Base-by-base conservation (phyloP, 306 rosid genomes). In the Vigna radiata region DNA sequence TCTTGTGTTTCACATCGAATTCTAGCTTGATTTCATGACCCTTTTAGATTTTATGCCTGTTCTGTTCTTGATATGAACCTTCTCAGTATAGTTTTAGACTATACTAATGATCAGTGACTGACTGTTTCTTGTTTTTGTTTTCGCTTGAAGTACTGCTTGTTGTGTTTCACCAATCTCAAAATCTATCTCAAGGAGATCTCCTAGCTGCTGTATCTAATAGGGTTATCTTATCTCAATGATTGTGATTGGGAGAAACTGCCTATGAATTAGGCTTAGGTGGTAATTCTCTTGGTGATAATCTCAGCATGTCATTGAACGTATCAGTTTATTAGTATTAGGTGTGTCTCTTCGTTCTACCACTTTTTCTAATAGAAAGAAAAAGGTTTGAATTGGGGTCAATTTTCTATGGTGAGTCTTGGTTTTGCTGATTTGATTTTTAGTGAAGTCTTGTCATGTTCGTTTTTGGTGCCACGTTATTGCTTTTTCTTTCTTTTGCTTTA, bases 401-500 rank as follows among this genome's bases (percentile, higher is more conserved):
- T 74, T 75, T 69, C 44, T 44, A 10, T 44, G 7, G 19, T 48
- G 75, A 63, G 46, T 36, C 25, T 54, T 16, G 31, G 41, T 72
- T 71, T 31, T 76, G 78, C 56, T 69, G 23, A 66, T 71, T 33
- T 36, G 54, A 15, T 77, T 44, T 65, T 56, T 43, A 64, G 47
- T 64, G 29, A 53, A 46, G 77, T 87, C 29, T 27, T 70, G 75
- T 84, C 89, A 68, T 77, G 50, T 13, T 82, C 80, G 59, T 59
- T 82, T 69, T 77, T 77, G 87, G 87, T 88, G 84, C 18, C 76
- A 50, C 43, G 79, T 61, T 82, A 3, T 37, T 76, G 49, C 63
- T 65, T 77, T 84, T 37, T 54, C 55, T 76, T 72, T 75, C 79
- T 79, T 85, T 83, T 73, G 75, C 92, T 88, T 86, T 47, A 37